Evolutionary conservation across 805 yeast genomes (phyloP), one percentile per base, ranked within the genome.

Genomic region (Candida mattraensis): DNA sequence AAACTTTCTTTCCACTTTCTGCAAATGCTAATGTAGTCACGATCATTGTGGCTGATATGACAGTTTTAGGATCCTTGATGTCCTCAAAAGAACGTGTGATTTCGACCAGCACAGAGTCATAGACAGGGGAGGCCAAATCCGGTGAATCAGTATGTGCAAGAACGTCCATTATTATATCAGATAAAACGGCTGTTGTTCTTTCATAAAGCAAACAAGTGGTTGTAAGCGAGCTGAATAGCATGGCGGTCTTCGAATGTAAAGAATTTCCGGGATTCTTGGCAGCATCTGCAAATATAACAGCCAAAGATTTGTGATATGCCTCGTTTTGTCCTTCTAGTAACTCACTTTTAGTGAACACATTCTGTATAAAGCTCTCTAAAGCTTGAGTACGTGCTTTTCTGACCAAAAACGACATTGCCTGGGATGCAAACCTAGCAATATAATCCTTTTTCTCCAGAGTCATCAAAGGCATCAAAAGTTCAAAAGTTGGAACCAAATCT

Each of bases 351-450:
- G 52, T 53, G 16, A 74, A 45, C 3, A 64, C 63, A 35, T 54
- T 61, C 2, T 62, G 51, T 7, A 84, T 64, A 28, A 85, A 72
- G 0, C 47, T 38, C 1, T 55, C 50, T 30, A 88, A 61, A 5
- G 72, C 62, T 1, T 69, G 69, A 0, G 67, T 56, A 16, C 69
- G 67, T 43, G 85, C 70, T 57, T 86, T 86, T 54, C 93, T 76
- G 7, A 91, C 66, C 38, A 91, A 65, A 50, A 84, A 93, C 0
- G 97, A 85, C 29, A 91, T 59, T 0, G 96, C 93, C 59, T 91
- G 97, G 0, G 96, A 88, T 14, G 95, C 80, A 51, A 91, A 93
- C 43, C 94, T 71, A 1, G 86, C 70, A 22, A 89, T 70, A 45
- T 83, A 78, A 18, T 76, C 76, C 47, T 80, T 83, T 13, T 64